These are phyloP conservation scores for Nakazawaea populi DNA, from an alignment of 805 yeast species.

Conservation along the genomic window DNA sequence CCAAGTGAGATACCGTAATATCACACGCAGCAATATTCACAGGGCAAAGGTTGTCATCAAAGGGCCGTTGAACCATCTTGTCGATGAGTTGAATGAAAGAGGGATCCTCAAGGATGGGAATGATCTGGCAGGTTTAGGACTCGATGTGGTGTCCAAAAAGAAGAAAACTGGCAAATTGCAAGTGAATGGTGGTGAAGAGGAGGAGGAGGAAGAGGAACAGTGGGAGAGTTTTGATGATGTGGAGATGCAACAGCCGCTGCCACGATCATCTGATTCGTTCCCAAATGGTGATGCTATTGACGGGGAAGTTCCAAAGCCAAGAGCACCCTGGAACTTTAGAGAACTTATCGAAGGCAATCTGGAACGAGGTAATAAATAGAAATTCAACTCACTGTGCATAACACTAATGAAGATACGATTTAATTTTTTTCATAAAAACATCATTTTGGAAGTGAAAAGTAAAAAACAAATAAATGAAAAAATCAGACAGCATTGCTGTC, in stretches of 20 bases:
- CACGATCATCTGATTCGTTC: too few relatives aligned
- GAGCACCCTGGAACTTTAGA: background rate
- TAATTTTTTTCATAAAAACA: too few relatives aligned
- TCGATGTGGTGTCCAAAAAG: background rate
- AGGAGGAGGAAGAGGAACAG: background rate
- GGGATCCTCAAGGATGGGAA: background rate
- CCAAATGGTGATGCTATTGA: too few relatives aligned
- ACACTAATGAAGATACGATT: background rate
- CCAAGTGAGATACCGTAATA: background rate
- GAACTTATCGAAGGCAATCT: background rate
- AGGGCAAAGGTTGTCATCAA: slow-evolving; percentile 4
- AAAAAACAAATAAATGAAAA: too few relatives aligned
- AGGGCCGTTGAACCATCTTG: slow-evolving; percentile 1
- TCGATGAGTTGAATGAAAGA: slow-evolving; percentile 4
- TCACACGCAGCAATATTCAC: background rate
- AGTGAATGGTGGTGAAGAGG: too few relatives aligned
- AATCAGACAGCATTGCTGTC: too few relatives aligned
- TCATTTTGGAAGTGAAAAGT: background rate
- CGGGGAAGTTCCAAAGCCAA: too few relatives aligned
- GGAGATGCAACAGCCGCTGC: background rate
- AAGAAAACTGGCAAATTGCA: background rate
- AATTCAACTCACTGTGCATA: too few relatives aligned
- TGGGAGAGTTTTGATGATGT: background rate
- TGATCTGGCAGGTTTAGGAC: background rate
- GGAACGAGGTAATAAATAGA: too few relatives aligned